phyloP scores from a whole-genome alignment of 2,329 filamentous ascomycete genomes.

The Monilinia polystroma region DNA sequence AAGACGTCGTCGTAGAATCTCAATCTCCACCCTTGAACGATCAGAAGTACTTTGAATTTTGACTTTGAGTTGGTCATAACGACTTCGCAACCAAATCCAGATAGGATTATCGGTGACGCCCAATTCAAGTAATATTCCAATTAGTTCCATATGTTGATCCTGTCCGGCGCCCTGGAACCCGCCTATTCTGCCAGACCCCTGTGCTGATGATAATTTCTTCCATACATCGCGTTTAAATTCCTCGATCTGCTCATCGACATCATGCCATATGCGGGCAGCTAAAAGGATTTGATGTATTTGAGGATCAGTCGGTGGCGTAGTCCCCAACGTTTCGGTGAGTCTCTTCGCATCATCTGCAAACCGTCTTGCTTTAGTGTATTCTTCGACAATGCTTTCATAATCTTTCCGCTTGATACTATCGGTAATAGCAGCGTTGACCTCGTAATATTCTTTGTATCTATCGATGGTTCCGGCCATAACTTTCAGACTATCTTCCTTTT shows the following conservation, averaged over 20 bases:
- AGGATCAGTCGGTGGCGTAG: constrained; percentile 65
- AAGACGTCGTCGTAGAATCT: constrained; percentile 80
- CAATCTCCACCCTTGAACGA: constrained; percentile 86
- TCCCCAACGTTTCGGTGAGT: constrained; percentile 58
- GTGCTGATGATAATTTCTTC: constrained; percentile 71
- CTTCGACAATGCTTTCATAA: constrained; percentile 82
- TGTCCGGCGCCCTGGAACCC: constrained; percentile 49
- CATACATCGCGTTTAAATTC: constrained; percentile 86
- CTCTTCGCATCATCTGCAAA: constrained; percentile 76
- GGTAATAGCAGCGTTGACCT: constrained; percentile 72
- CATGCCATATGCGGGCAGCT: constrained; percentile 91
- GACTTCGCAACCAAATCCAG: constrained; percentile 90
- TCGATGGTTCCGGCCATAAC: constrained; percentile 73
- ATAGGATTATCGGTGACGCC: constrained; percentile 96
- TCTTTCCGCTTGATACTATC: constrained; percentile 90
- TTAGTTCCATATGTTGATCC: constrained; percentile 87
- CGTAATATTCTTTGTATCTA: constrained; percentile 77
- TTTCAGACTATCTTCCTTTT: constrained; percentile 86
- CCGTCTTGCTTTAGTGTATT: constrained; percentile 78
- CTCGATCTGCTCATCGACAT: constrained; percentile 84
- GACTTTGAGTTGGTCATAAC: constrained; percentile 83
- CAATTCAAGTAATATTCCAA: constrained; percentile 83
- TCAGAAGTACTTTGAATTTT: constrained; percentile 80
- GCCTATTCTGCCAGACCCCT: constrained; percentile 46
- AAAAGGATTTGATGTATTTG: constrained; percentile 85